Evolutionary conservation across 257 asterid species (phyloP).

Genomic region (Primulina tabacum): DNA sequence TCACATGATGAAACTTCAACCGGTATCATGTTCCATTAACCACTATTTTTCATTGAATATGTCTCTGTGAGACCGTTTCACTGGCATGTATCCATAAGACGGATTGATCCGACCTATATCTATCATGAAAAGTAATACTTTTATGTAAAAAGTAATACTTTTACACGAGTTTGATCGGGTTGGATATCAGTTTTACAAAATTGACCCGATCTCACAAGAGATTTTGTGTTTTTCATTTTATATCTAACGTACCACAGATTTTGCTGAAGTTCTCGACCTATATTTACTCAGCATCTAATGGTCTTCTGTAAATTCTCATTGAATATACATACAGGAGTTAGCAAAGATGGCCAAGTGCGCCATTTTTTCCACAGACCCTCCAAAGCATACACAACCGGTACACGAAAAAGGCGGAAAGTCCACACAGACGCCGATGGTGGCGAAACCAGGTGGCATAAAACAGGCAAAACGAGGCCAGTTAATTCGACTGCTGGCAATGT

Average conservation of each 20-base stretch:
- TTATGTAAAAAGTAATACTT: too few species aligned
- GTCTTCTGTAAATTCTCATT: not conserved
- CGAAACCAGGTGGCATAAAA: slow-evolving; percentile 94
- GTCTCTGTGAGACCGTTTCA: too few species aligned
- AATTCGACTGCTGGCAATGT: slow-evolving; percentile 28
- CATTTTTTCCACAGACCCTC: slow-evolving; percentile 96
- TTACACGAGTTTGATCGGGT: too few species aligned
- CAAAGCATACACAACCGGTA: slow-evolving; percentile 91
- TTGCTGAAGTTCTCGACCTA: not conserved
- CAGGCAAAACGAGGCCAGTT: slow-evolving; percentile 79
- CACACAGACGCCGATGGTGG: slow-evolving; percentile 70
- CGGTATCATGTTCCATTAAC: not conserved
- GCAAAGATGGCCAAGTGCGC: slow-evolving; percentile 84
- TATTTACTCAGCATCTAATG: not conserved
- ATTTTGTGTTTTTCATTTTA: too few species aligned
- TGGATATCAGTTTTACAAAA: too few species aligned
- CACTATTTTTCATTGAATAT: too few species aligned
- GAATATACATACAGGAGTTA: slow-evolving; percentile 47
- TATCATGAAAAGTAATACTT: too few species aligned
- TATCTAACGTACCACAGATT: too few species aligned
- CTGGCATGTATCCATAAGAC: too few species aligned
- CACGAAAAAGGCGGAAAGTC: slow-evolving; percentile 80
- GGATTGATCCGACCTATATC: too few species aligned
- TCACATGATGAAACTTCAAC: not conserved
- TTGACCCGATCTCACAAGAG: too few species aligned